Evolutionary conservation across 306 rosid species (phyloP), one percentile per base, ranked within the genome.

Genomic region (Fragaria iinumae): DNA sequence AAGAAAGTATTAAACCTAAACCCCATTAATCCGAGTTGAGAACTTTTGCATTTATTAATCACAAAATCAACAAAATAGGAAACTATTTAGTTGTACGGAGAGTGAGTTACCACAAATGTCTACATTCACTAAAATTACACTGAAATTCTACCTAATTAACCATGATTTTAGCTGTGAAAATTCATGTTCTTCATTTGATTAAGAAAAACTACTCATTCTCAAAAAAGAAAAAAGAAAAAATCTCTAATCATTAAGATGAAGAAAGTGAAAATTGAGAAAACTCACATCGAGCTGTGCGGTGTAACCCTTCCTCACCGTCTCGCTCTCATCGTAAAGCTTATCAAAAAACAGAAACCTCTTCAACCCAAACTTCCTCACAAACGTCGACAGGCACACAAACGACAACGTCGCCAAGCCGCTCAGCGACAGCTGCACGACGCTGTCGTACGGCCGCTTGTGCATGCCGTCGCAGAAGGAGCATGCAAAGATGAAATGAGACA

Each of bases 291-390:
- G 90, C 47, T 92, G 91, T 0, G 63, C 82, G 18, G 93, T 92
- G 79, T 95, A 95, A 20, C 92, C 88, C 29, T 4, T 66, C 36
- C 97, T 74, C 4, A 92, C 92, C 2, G 82, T 81, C 69, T 92
- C 97, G 85, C 99, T 95, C 32, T 92, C 97, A 17, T 95, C 84
- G 65, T 90, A 88, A 6, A 90, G 97, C 87, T 88, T 91, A 49
- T 89, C 96, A 17, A 92, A 83, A 89, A 95, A 95, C 82, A 95
- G 76, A 80, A 92, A 95, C 71, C 92, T 83, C 13, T 93, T 77
- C 0, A 95, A 85, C 0, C 99, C 96, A 6, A 79, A 95, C 27
- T 77, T 85, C 48, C 76, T 74, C 1, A 92, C 89, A 83, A 90
- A 89, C n/a, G 69, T 48, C 3, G 99, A 68, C 11, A 95, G 86